Percentiles rank a stretch among this genome's conserved stretches.
phyloP scores from a whole-genome alignment of 179 eudicot species.

The Dionaea muscipula region DNA sequence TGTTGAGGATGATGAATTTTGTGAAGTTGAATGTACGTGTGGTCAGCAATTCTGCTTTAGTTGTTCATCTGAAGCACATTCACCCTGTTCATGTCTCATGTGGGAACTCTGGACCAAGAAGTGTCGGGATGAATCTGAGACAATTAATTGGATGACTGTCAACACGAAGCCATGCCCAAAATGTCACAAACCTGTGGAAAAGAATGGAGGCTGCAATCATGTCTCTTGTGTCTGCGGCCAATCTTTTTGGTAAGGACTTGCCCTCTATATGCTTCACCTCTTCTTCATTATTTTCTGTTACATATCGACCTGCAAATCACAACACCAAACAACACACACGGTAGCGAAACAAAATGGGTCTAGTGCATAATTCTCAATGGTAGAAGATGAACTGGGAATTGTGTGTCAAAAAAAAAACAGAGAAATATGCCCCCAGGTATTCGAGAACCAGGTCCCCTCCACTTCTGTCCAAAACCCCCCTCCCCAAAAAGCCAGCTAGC shows the following conservation, averaged over 20 bases:
- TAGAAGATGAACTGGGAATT: too few relatives aligned
- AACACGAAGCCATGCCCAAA: constrained; percentile 43
- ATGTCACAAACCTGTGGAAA: constrained; percentile 49
- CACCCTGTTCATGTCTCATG: constrained; percentile 55
- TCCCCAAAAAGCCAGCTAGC: too few relatives aligned
- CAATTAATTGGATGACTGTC: constrained; percentile 38
- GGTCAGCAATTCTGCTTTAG: constrained; percentile 47
- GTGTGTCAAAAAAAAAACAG: too few relatives aligned
- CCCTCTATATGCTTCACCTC: constrained; percentile 1
- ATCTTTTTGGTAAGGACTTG: constrained; percentile 33
- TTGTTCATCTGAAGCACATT: constrained; percentile 41
- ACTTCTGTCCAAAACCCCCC: too few relatives aligned
- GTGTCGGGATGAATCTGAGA: constrained; percentile 35
- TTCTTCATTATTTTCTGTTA: too few relatives aligned
- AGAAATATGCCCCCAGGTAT: too few relatives aligned
- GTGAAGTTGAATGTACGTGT: constrained; percentile 53
- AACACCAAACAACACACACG: too few relatives aligned
- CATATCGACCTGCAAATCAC: too few relatives aligned
- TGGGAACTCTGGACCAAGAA: constrained; percentile 50
- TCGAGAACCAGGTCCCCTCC: too few relatives aligned
- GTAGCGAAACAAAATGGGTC: too few relatives aligned
- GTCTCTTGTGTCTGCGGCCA: constrained; percentile 41
- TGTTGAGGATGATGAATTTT: constrained; percentile 27
- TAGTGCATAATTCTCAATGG: too few relatives aligned
- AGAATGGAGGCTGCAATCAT: constrained; percentile 51